A percentile compares a stretch with the other conserved stretches of the same genome.
phyloP scores from a whole-genome alignment of 805 yeast species.

The Candida vartiovaarae region DNA sequence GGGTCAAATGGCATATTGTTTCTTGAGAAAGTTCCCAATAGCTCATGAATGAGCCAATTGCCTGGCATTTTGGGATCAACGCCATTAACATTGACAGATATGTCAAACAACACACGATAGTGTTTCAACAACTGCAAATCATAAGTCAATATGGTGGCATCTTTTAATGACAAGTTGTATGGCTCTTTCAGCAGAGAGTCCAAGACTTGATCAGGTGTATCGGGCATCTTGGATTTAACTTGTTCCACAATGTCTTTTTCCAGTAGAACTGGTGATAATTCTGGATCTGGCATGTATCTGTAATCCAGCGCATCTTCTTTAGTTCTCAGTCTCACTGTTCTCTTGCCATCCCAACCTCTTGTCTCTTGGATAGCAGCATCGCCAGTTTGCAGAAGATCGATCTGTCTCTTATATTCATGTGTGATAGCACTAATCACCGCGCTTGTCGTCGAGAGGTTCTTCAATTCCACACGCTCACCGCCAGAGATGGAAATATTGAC shows the following conservation, averaged over 20 bases:
- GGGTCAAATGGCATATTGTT: constrained; percentile 31
- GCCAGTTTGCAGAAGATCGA: constrained; percentile 32
- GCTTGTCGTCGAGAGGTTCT: constrained; percentile 78
- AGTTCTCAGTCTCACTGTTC: constrained; percentile 59
- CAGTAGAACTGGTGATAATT: constrained; percentile 55
- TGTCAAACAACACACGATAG: constrained; percentile 38
- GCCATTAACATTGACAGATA: constrained; percentile 19
- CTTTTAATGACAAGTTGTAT: constrained; percentile 55
- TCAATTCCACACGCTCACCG: constrained; percentile 76
- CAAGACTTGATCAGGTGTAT: constrained; percentile 55
- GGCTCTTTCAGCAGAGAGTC: constrained; percentile 39
- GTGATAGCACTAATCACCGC: constrained; percentile 73
- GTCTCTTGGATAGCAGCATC: constrained; percentile 49
- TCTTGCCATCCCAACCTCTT: constrained; percentile 83
- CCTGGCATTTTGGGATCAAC: constrained; percentile 38
- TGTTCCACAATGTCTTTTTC: constrained; percentile 34
- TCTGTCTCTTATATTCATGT: constrained; percentile 70
- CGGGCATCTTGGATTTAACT: constrained; percentile 40
- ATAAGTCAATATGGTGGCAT: constrained; percentile 63
- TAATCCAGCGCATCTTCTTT: constrained; percentile 85
- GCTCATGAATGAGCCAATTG: constrained; percentile 80
- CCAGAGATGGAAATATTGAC: constrained; percentile 80
- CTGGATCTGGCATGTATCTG: constrained; percentile 93
- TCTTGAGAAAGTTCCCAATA: constrained; percentile 62
- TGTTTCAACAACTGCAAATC: constrained; percentile 44